Percentiles rank a stretch among this genome's conserved stretches.
Evolutionary conservation across 2,329 filamentous ascomycete species (phyloP).

Genomic region (Biscogniauxia sp.): DNA sequence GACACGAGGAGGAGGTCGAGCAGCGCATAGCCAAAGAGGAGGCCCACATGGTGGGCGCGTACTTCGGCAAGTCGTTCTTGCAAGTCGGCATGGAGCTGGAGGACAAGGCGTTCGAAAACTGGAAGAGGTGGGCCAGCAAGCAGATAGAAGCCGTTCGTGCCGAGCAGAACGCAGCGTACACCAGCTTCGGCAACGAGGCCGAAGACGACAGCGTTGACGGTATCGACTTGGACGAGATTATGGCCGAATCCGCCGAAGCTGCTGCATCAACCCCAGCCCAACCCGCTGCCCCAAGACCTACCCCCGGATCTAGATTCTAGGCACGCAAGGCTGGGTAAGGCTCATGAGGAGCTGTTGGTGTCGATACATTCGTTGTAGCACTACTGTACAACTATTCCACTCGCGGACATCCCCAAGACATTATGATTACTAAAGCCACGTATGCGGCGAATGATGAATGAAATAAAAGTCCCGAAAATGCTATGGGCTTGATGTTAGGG

Average conservation of each 20-base stretch:
- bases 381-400: conserved; percentile 25
- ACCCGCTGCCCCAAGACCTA: too few relatives aligned
- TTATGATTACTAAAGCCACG: background rate
- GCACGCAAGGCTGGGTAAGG: background rate
- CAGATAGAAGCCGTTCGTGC: conserved; percentile 24
- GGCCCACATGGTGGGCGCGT: conserved; percentile 78
- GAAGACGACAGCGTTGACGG: conserved; percentile 7
- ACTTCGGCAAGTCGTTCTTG: conserved; percentile 75
- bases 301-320: too few relatives aligned
- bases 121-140: conserved; percentile 56
- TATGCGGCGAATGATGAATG: background rate
- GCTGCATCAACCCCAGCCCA: too few relatives aligned
- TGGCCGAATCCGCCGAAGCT: background rate
- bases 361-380: conserved; percentile 22
- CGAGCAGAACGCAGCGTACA: conserved; percentile 27
- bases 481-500: background rate
- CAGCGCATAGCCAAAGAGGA: conserved; percentile 83
- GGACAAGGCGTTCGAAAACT: conserved; percentile 73
- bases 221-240: conserved; percentile 12
- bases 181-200: conserved; percentile 21
- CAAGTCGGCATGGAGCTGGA: conserved; percentile 82
- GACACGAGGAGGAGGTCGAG: conserved; percentile 80
- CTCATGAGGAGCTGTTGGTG: conserved; percentile 1
- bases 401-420: conserved; percentile 12
- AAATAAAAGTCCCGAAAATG: background rate